Evolutionary conservation across 2,329 filamentous ascomycete species (phyloP), one percentile per base, ranked within the genome.

Genomic region (Hypoxylon sp.): DNA sequence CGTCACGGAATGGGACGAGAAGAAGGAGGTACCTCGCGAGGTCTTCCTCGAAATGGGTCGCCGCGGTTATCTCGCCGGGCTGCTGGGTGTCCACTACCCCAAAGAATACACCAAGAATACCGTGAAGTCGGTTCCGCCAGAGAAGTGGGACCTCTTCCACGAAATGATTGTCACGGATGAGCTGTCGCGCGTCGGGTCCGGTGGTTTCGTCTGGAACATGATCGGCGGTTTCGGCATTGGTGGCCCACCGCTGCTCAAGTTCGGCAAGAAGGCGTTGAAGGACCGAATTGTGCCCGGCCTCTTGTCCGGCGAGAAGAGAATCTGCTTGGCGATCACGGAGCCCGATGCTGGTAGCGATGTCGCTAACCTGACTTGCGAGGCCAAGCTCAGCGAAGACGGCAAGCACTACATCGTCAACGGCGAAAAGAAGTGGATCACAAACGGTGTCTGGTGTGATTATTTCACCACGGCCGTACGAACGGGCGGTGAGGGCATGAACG

Each of bases 361-460:
- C 8, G 96, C 96, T 64, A 98, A 97, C 81, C 79, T 99, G 71
- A 96, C 90, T 12, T 98, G 95, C 79, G 94, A 98, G 84, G 96
- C 96, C 24, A 97, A 97, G 85, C 86, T 98, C 61, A 92, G 87
- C 68, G 92, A 96, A 73, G 96, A 99, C 74, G 96, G 96, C 76
- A 98, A 98, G 85, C 93, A 98, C 83, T 99, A 96, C 81, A 98
- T 98, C 72, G 96, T 99, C 81, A 99, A 98, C 76, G 96, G 96
- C 58, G 95, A 97, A 88, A 98, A 99, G 91, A 99, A 99, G 83
- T 98, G 96, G 95, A 98, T 98, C 80, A 98, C 95, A 75, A 99
- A 99, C 81, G 96, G 96, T 75, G 88, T 97, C 75, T 97, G 93
- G 93, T 88, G 85, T 67, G 96, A 99, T 80, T 99, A 98, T 84